Evolutionary conservation across 495 filamentous ascomycete genomes (phyloP).

Genomic region (Symbiotaphrina buchneri): DNA sequence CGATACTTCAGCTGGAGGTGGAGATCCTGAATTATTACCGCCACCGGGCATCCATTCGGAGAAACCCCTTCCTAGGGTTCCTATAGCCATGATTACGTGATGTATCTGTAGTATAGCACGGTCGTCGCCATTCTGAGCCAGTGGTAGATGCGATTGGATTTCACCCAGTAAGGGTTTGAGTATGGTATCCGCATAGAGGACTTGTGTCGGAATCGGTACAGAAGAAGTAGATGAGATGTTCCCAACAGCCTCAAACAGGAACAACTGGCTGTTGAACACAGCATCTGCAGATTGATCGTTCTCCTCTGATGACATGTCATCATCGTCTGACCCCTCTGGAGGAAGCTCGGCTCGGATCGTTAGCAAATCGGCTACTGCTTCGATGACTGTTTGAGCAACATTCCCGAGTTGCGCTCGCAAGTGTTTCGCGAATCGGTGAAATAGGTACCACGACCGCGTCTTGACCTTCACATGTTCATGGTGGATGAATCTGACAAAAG

Average conservation of each 20-base stretch:
- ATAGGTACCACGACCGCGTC: conserved; percentile 88
- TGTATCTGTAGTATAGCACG: conserved; percentile 73
- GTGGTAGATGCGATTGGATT: conserved; percentile 51
- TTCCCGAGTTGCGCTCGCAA: conserved; percentile 64
- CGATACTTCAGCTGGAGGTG: conserved; percentile 43
- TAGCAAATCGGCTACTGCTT: conserved; percentile 71
- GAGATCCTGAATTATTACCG: conserved; percentile 20
- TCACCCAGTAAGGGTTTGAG: conserved; percentile 70
- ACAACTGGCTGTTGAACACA: conserved; percentile 73
- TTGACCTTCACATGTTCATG: conserved; percentile 66
- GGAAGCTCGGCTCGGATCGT: conserved; percentile 77
- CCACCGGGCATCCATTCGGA: conserved; percentile 57
- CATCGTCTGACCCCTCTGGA: conserved; percentile 46
- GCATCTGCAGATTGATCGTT: conserved; percentile 72
- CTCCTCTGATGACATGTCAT: conserved; percentile 86
- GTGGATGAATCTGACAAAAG: conserved; percentile 76
- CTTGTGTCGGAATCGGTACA: conserved; percentile 61
- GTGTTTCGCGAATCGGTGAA: conserved; percentile 80
- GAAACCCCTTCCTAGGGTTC: conserved; percentile 73
- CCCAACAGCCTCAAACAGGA: conserved; percentile 85
- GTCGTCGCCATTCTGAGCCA: conserved; percentile 59
- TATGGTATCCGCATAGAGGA: conserved; percentile 61
- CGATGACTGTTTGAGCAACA: conserved; percentile 70
- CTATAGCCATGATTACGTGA: conserved; percentile 89
- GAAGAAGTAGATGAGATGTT: conserved; percentile 60